Percentiles rank a stretch among this genome's conserved stretches.
Evolutionary conservation across 768 basidiomycete species (phyloP).

Genomic region (Podaxis sp.): DNA sequence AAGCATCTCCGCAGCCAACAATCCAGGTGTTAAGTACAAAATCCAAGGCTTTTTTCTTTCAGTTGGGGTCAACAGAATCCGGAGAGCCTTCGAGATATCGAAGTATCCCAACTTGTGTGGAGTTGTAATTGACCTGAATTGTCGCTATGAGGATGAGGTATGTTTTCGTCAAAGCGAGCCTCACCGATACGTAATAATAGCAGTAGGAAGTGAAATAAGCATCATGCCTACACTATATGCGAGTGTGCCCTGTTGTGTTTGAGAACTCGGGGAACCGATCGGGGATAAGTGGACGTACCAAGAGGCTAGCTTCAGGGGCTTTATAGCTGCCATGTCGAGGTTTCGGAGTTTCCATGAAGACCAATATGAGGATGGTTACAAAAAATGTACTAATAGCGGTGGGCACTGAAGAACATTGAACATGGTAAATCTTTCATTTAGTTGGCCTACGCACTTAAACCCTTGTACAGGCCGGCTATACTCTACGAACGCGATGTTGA

Average conservation of each 20-base stretch:
- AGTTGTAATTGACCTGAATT: constrained; percentile 73
- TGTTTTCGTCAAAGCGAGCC: constrained; percentile 18
- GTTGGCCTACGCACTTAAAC: constrained; percentile 46
- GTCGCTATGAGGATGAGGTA: not conserved
- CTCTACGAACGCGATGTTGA: constrained; percentile 38
- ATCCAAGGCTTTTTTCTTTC: constrained; percentile 80
- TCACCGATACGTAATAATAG: constrained; percentile 77
- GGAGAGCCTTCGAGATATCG: constrained; percentile 55
- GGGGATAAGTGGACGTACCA: constrained; percentile 31
- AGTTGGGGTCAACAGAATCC: constrained; percentile 76
- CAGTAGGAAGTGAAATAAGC: constrained; percentile 64
- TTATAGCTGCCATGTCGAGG: constrained; percentile 66
- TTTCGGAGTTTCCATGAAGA: constrained; percentile 56
- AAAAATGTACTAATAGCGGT: constrained; percentile 48
- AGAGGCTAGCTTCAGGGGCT: constrained; percentile 56
- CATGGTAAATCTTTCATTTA: not conserved
- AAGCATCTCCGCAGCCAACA: constrained; percentile 58
- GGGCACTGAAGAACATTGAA: constrained; percentile 34
- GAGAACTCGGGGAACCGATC: not conserved
- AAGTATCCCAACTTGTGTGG: constrained; percentile 75
- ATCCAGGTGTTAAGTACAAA: constrained; percentile 75
- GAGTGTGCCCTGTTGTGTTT: constrained; percentile 49
- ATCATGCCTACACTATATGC: constrained; percentile 65
- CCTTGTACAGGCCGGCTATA: constrained; percentile 77
- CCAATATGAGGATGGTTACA: constrained; percentile 56